Evolutionary conservation across 306 rosid species (phyloP).

Genomic region (Crotalaria pallida): DNA sequence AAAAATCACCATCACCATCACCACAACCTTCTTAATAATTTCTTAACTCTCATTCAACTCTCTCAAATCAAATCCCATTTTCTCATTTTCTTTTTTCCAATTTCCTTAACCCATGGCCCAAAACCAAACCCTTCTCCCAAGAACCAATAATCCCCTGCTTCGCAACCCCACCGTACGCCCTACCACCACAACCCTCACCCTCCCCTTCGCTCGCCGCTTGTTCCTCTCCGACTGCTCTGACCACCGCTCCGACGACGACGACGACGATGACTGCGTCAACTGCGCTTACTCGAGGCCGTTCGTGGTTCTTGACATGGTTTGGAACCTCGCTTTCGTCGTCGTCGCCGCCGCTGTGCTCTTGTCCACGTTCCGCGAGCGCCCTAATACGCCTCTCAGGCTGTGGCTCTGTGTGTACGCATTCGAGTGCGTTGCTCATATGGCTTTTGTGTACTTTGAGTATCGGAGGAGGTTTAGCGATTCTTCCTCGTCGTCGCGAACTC

Average conservation of each 20-base stretch:
- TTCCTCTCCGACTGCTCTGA: slow-evolving; percentile 30
- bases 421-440: slow-evolving; percentile 59
- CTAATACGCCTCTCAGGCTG: slow-evolving; percentile 61
- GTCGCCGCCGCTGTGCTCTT: slow-evolving; percentile 58
- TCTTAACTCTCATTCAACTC: too few species aligned
- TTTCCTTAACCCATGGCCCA: too few species aligned
- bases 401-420: slow-evolving; percentile 68
- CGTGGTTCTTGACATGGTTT: slow-evolving; percentile 55
- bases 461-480: slow-evolving; percentile 20
- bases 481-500: slow-evolving; percentile 24
- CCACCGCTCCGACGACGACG: slow-evolving; percentile 22
- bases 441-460: slow-evolving; percentile 51
- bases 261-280: not conserved
- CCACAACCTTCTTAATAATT: too few species aligned
- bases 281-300: slow-evolving; percentile 50
- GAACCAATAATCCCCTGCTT: slow-evolving; percentile 24
- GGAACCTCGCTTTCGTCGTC: slow-evolving; percentile 67
- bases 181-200: slow-evolving; percentile 23
- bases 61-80: too few species aligned
- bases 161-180: slow-evolving; percentile 30
- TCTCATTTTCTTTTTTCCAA: not conserved
- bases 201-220: slow-evolving; percentile 46
- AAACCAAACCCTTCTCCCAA: slow-evolving; percentile 19
- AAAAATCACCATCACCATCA: too few species aligned
- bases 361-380: slow-evolving; percentile 51